Base-by-base conservation (phyloP, 768 basidiomycete genomes). In the Boletus sp. region DNA sequence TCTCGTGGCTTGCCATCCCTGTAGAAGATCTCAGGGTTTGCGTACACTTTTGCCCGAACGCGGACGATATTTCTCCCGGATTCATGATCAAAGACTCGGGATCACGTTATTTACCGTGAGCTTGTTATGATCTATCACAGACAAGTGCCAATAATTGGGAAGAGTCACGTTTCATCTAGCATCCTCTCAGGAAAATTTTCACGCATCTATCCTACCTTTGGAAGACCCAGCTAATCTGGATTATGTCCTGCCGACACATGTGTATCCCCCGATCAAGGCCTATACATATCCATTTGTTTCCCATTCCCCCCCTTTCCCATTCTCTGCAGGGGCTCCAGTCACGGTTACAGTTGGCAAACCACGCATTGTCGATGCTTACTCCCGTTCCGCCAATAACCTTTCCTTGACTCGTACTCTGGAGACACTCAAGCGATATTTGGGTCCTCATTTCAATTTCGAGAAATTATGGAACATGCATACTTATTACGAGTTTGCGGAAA, bases 381-480 rank as follows among this genome's bases (percentile, higher is more conserved):
- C 67, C 28, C 72, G 67, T 29, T 79, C 77, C 36, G 77, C 77
- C 35, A 72, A 68, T 17, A 68, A 61, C 33, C 60, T 78, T 20
- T 72, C 76, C 9, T 70, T 76, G 57, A 75, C 71, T 30, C 67
- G 77, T 17, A 76, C 76, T 39, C 66, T 78, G 24, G 74, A 70
- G 52, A 63, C 73, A 29, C 65, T 76, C 30, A 69, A 71, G 45
- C 65, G 67, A 39, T 58, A 71, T 44, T 55, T 78, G 28, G 80
- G 80, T 1, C 80, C 80, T 42, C 70, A 73, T 61, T 78, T 75
- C 54, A 70, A 77, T 47, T 67, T 80, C 4, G 80, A 81, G 67
- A 71, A 71, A 54, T 62, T 79, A 14, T 81, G 79, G 78, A 76
- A 78, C 54, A 73, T 67, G 63, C 79, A 80, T 54, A 78, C 76